Evolutionary conservation across 306 rosid genomes (phyloP).

Genomic region (Arachis stenosperma): DNA sequence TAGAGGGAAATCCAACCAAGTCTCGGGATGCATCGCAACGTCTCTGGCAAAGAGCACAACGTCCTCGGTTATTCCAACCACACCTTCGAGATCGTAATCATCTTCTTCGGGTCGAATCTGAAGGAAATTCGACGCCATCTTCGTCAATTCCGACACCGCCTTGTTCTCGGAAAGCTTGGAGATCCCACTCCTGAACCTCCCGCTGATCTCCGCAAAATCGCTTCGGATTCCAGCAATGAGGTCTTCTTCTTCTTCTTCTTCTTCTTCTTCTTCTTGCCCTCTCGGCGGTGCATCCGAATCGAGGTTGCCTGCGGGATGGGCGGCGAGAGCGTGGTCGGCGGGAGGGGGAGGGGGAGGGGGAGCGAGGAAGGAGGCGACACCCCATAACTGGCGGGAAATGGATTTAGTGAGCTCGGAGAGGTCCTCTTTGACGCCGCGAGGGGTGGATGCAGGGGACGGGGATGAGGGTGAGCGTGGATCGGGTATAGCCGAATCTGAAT

Average conservation of each 20-base stretch:
- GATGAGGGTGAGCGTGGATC: slow-evolving; percentile 48
- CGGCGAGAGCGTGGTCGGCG: slow-evolving; percentile 40
- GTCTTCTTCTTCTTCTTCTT: slow-evolving; percentile 73
- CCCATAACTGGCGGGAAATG: slow-evolving; percentile 79
- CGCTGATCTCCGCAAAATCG: slow-evolving; percentile 87
- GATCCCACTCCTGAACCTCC: slow-evolving; percentile 78
- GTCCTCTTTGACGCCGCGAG: slow-evolving; percentile 82
- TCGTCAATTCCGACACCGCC: slow-evolving; percentile 79
- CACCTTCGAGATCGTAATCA: slow-evolving; percentile 57
- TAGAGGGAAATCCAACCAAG: slow-evolving; percentile 90
- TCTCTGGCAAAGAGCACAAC: slow-evolving; percentile 72
- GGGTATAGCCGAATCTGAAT: slow-evolving; percentile 37
- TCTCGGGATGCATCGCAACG: slow-evolving; percentile 80
- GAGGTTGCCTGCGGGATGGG: neutral
- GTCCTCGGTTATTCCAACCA: slow-evolving; percentile 70
- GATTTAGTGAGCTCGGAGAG: slow-evolving; percentile 75
- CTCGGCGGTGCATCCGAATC: slow-evolving; percentile 17
- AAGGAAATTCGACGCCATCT: slow-evolving; percentile 90
- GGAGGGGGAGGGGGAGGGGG: slow-evolving; percentile 91
- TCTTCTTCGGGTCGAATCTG: slow-evolving; percentile 63
- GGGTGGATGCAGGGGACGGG: slow-evolving; percentile 54
- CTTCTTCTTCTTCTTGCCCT: neutral
- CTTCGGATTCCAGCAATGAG: slow-evolving; percentile 84
- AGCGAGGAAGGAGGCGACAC: slow-evolving; percentile 89
- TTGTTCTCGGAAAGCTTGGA: slow-evolving; percentile 69